Conservation (phyloP, 2,329 filamentous ascomycete species). For the Fusarium pseudonygamai region DNA sequence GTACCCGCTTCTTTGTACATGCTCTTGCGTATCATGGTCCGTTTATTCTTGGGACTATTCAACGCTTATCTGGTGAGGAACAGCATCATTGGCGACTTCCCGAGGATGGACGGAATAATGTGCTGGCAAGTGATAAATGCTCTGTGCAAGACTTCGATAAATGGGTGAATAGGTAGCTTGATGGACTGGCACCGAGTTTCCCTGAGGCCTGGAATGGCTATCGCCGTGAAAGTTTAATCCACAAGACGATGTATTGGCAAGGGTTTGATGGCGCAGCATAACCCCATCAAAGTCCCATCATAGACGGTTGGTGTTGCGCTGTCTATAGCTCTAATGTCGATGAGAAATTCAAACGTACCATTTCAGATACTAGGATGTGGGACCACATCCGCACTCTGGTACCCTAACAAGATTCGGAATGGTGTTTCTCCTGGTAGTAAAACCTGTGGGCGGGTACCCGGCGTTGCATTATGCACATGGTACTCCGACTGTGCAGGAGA, state of each 20-base stretch:
- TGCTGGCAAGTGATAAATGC: conserved; percentile 13
- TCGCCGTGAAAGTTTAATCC: conserved; percentile 24
- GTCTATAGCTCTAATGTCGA: conserved; percentile 1
- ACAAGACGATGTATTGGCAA: conserved; percentile 36
- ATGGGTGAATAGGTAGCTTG: conserved; percentile 1
- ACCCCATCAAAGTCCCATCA: conserved; percentile 17
- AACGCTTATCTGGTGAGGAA: conserved; percentile 5
- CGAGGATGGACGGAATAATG: conserved; percentile 6
- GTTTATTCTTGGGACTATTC: not conserved
- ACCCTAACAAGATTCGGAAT: conserved; percentile 14
- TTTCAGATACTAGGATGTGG: conserved; percentile 24
- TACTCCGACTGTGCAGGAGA: not conserved
- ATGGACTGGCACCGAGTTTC: conserved; percentile 17
- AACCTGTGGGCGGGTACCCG: conserved; percentile 7
- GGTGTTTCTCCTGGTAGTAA: conserved; percentile 19
- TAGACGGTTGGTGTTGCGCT: conserved; percentile 1
- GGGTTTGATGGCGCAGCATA: conserved; percentile 36
- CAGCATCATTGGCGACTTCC: not conserved
- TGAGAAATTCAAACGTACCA: conserved; percentile 19
- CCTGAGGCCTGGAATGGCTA: conserved; percentile 1
- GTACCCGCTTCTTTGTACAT: conserved; percentile 20
- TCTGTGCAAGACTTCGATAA: conserved; percentile 8
- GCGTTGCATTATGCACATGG: conserved; percentile 11
- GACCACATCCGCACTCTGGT: not conserved
- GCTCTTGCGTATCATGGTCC: not conserved